These are phyloP conservation scores for Rhodotorula graminis DNA, from an alignment of 768 basidiomycete species.

Conservation along the genomic window DNA sequence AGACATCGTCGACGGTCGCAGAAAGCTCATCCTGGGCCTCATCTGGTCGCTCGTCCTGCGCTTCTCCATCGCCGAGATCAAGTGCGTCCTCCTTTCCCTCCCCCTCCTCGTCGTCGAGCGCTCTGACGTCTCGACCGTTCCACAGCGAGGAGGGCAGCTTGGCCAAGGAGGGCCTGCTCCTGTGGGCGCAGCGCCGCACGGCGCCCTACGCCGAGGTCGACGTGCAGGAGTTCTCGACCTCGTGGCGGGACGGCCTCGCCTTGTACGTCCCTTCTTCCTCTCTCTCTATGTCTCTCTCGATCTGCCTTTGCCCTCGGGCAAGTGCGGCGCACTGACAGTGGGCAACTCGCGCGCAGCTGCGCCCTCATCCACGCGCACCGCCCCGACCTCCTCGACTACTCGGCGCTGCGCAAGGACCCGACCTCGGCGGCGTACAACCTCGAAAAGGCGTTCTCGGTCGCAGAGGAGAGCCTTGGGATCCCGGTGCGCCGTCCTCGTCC, in stretches of 20 bases:
- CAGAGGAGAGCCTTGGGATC: slow-evolving; percentile 81
- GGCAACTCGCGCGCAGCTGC: slow-evolving; percentile 59
- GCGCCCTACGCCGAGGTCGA: slow-evolving; percentile 83
- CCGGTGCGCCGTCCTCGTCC: slow-evolving; percentile 58
- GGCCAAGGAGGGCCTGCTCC: slow-evolving; percentile 89
- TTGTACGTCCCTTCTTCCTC: slow-evolving; percentile 57
- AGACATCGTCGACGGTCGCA: slow-evolving; percentile 99
- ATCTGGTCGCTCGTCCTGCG: slow-evolving; percentile 97
- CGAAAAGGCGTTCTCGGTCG: slow-evolving; percentile 76
- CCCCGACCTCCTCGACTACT: slow-evolving; percentile 87
- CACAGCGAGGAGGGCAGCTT: slow-evolving; percentile 94
- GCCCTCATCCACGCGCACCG: slow-evolving; percentile 96
- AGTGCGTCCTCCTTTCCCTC: slow-evolving; percentile 53
- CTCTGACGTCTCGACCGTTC: not conserved
- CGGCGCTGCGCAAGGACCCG: slow-evolving; percentile 68
- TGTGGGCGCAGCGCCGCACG: slow-evolving; percentile 98
- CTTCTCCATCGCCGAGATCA: slow-evolving; percentile 97
- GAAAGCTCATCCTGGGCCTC: slow-evolving; percentile 92
- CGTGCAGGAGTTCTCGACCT: slow-evolving; percentile 85
- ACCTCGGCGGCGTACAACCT: slow-evolving; percentile 75
- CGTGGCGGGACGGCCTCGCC: slow-evolving; percentile 93
- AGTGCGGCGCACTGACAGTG: not conserved
- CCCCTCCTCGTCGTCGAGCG: not conserved
- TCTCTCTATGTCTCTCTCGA: slow-evolving; percentile 52
- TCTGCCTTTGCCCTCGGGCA: too few species aligned